These are phyloP conservation scores for Emydomyces testavorans DNA, from an alignment of 2,329 filamentous ascomycete species.

Conservation along the genomic window DNA sequence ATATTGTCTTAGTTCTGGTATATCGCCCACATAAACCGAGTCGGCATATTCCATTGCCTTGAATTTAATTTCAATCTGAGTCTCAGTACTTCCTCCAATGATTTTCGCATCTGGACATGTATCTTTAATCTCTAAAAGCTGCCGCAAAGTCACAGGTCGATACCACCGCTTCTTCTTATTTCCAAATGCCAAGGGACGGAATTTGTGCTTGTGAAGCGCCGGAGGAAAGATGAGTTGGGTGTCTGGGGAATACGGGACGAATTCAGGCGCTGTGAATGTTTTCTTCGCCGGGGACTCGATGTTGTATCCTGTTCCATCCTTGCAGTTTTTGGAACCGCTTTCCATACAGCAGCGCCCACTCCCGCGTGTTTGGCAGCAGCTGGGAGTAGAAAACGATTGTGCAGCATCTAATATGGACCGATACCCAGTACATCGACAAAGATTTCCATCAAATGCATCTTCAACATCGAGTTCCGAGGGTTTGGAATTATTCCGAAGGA, in stretches of 20 bases:
- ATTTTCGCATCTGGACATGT: constrained; percentile 78
- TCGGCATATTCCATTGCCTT: constrained; percentile 83
- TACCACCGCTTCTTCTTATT: constrained; percentile 95
- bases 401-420: constrained; percentile 87
- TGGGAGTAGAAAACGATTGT: constrained; percentile 55
- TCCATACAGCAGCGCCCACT: constrained; percentile 66
- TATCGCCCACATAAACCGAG: constrained; percentile 88
- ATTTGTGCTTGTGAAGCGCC: constrained; percentile 66
- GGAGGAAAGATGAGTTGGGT: constrained; percentile 95
- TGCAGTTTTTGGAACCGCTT: constrained; percentile 49
- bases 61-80: constrained; percentile 97
- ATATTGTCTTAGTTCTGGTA: constrained; percentile 76
- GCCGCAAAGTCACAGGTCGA: constrained; percentile 71
- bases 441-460: constrained; percentile 92
- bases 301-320: constrained; percentile 36
- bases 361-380: constrained; percentile 44
- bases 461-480: constrained; percentile 77
- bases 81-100: constrained; percentile 92
- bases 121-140: constrained; percentile 84
- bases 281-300: constrained; percentile 37
- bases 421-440: constrained; percentile 93
- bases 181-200: constrained; percentile 73
- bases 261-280: constrained; percentile 69
- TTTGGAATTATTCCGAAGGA: constrained; percentile 69
- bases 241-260: constrained; percentile 87